Base-by-base conservation (phyloP, 139 green algal species). In the Tetraselmis chui region DNA sequence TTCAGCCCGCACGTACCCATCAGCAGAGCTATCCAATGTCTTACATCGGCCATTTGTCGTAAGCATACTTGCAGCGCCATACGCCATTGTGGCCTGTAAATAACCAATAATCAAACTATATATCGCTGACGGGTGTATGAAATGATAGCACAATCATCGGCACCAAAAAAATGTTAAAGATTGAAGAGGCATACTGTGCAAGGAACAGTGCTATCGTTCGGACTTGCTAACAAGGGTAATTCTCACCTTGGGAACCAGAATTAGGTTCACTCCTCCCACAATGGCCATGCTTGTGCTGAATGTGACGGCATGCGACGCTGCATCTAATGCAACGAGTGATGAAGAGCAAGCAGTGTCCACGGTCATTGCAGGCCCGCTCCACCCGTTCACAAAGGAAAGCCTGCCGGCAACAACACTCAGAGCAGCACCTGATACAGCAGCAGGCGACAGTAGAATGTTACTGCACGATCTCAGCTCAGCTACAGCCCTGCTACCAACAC, bases 321-420 rank as follows among this genome's bases (percentile, higher is more conserved):
- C 45, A 67, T 67, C 45, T 25, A 67, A 79, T 2, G 88, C 90
- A 28, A 97, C 92, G 29, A 97, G 87, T 11, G 88, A 92, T 1
- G 87, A 92, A 25, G 88, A 94, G 87, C 94, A 97, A 23, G 93
- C 94, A 0, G 92, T 97, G 83, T 97, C 94, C 0, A 97, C 82
- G 30, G 87, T 89, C 23, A 96, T 80, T 28, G 92, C 83, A 0
- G 94, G 90, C 0, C 94, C 94, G 28, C 87, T 87, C 58, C 97
- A 89, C 0, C 88, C 91, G 82, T 95, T 94, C 26, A 86, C 89
- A 86, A 91, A 98, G 1, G 92, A 89, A 2, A 97, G 81, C 0
- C 94, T 87, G 23, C 94, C 94, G 0, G 91, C 91, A 31, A 86
- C 85, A 23, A 93, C 93, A 79, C 89, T 94, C 77, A 93, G 18